Evolutionary conservation across 2,329 filamentous ascomycete species (phyloP).

Genomic region (Botrytis porri): DNA sequence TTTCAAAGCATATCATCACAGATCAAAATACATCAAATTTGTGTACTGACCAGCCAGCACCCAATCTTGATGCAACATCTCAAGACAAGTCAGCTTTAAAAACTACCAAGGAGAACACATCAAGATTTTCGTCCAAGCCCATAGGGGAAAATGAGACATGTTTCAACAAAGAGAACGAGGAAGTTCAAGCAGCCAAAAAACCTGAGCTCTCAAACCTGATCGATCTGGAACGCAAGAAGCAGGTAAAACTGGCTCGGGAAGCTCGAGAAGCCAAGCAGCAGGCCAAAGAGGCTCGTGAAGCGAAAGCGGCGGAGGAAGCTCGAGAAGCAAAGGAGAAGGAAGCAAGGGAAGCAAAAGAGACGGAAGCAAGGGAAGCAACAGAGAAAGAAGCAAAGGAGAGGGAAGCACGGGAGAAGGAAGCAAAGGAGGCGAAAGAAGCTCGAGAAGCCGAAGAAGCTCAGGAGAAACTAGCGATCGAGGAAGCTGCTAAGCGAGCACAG

Average conservation of each 20-base stretch:
- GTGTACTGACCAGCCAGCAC: slow-evolving; percentile 32
- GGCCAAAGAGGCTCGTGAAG: slow-evolving; percentile 27
- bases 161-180: slow-evolving; percentile 38
- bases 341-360: slow-evolving; percentile 39
- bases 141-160: slow-evolving; percentile 30
- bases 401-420: slow-evolving; percentile 28
- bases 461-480: slow-evolving; percentile 36
- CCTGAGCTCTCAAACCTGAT: slow-evolving; percentile 29
- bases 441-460: slow-evolving; percentile 29
- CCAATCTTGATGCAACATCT: slow-evolving; percentile 24
- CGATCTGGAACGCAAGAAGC: slow-evolving; percentile 31
- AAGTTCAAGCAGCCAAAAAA: slow-evolving; percentile 35
- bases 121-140: neutral
- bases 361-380: slow-evolving; percentile 31
- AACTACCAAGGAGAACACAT: neutral
- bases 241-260: slow-evolving; percentile 33
- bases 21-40: slow-evolving; percentile 31
- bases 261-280: slow-evolving; percentile 37
- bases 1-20: slow-evolving; percentile 23
- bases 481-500: slow-evolving; percentile 34
- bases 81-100: slow-evolving; percentile 24
- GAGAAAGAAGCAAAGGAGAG: slow-evolving; percentile 19
- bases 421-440: slow-evolving; percentile 26
- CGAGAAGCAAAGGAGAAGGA: slow-evolving; percentile 34
- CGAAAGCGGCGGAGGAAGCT: slow-evolving; percentile 28